phyloP scores from a whole-genome alignment of 495 filamentous ascomycete species.

The Neohortaea acidophila region DNA sequence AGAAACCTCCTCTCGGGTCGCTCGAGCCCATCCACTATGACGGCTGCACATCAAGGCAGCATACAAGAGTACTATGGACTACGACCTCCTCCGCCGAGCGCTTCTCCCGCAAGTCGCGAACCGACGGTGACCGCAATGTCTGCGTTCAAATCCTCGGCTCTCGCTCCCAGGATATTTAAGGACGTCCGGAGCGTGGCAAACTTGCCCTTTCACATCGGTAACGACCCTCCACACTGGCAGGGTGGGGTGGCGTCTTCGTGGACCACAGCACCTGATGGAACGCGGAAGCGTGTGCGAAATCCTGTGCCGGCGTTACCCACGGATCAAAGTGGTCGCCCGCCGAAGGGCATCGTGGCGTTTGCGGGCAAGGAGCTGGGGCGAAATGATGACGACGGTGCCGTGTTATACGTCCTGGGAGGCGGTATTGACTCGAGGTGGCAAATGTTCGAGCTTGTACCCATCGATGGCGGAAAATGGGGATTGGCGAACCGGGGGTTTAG shows the following conservation, averaged over 20 bases:
- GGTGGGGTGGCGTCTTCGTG: conserved; percentile 10
- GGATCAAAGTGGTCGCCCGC: conserved; percentile 39
- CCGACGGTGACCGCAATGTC: conserved; percentile 40
- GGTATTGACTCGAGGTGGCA: conserved; percentile 74
- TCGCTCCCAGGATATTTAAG: conserved; percentile 65
- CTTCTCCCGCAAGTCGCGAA: conserved; percentile 1
- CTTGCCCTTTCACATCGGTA: conserved; percentile 58
- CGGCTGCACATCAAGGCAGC: conserved; percentile 8
- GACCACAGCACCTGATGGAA: conserved; percentile 8
- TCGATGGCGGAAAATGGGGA: conserved; percentile 44
- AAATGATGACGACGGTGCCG: conserved; percentile 35
- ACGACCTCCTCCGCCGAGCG: conserved; percentile 9
- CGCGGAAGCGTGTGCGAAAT: conserved; percentile 7
- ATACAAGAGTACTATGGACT: conserved; percentile 18
- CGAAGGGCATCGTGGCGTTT: conserved; percentile 53
- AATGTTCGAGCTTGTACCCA: conserved; percentile 54
- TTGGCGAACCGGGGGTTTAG: conserved; percentile 66
- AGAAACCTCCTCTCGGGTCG: conserved; percentile 7
- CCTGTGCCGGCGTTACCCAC: conserved; percentile 22
- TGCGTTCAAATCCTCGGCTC: conserved; percentile 57
- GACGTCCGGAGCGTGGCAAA: conserved; percentile 71
- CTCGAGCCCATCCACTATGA: not conserved
- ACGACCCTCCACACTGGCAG: conserved; percentile 37
- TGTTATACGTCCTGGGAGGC: conserved; percentile 49
- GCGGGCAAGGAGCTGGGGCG: conserved; percentile 56